phyloP scores from a whole-genome alignment of 192 early-diverging fungal genomes.

The Gonapodya prolifera region DNA sequence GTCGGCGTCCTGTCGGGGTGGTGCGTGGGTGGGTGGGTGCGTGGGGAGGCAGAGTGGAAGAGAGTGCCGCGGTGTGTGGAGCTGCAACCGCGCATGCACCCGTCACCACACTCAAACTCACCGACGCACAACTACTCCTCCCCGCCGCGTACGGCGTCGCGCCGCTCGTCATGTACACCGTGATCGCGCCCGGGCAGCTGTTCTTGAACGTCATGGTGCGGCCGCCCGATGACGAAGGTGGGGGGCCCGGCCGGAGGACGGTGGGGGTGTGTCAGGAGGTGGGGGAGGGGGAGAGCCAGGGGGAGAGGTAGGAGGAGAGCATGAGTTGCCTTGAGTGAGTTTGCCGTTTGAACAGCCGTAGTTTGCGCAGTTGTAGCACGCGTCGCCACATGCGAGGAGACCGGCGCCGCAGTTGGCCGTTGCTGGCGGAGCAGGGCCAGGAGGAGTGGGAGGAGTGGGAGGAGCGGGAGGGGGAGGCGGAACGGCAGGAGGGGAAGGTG shows the following conservation, averaged over 20 bases:
- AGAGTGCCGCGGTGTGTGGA: neutral
- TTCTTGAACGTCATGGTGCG: neutral
- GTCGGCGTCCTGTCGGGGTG: no score
- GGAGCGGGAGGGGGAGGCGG: no score
- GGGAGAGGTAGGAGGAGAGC: neutral
- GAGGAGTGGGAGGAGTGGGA: no score
- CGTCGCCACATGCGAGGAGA: no score
- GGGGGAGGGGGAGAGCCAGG: neutral
- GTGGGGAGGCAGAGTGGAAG: neutral
- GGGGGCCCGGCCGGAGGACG: neutral
- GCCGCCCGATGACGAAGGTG: neutral
- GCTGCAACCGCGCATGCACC: no score
- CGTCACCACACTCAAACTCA: no score
- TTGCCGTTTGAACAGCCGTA: no score
- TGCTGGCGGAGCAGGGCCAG: no score
- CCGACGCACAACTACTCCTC: neutral
- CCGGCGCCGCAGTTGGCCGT: no score
- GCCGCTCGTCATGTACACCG: neutral
- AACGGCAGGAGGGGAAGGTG: no score
- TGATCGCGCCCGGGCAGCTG: neutral
- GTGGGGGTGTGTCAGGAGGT: neutral
- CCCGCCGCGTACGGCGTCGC: neutral
- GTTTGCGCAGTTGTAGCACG: no score
- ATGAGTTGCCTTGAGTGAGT: neutral
- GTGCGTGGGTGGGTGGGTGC: neutral